These are phyloP conservation scores for Penicillium sp. DNA, from an alignment of 2,329 filamentous ascomycete genomes.

Conservation along the genomic window DNA sequence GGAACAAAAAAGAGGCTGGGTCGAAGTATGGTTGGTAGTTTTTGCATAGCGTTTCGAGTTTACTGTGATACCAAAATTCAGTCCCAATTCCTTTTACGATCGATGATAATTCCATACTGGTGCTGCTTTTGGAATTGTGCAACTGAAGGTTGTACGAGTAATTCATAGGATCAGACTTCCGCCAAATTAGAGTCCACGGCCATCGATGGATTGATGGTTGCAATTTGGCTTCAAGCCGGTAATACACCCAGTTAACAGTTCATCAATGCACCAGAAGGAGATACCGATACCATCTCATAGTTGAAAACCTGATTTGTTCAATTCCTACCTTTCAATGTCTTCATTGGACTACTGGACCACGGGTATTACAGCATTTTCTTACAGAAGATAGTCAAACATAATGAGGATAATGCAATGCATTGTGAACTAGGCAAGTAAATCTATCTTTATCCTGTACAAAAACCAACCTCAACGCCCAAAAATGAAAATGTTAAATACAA, in stretches of 20 bases:
- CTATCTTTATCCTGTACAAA: conserved; percentile 2
- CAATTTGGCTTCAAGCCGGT: background rate
- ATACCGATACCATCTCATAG: too few species aligned
- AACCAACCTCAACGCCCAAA: background rate
- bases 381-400: background rate
- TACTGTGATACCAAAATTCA: conserved; percentile 13
- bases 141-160: background rate
- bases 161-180: background rate
- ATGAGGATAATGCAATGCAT: background rate
- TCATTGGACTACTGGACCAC: too few species aligned
- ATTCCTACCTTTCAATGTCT: too few species aligned
- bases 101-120: background rate
- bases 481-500: conserved; percentile 11
- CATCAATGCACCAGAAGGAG: too few species aligned
- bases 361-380: background rate
- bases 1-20: conserved; percentile 78
- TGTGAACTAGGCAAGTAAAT: background rate
- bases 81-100: background rate
- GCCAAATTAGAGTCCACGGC: too few species aligned
- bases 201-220: background rate
- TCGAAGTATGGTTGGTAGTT: conserved; percentile 77
- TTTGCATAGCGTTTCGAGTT: conserved; percentile 3
- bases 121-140: background rate
- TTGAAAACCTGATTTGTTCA: too few species aligned
- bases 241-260: too few species aligned